Conservation (phyloP, 345 rosid genomes). For the Eucalyptus fibrosa region DNA sequence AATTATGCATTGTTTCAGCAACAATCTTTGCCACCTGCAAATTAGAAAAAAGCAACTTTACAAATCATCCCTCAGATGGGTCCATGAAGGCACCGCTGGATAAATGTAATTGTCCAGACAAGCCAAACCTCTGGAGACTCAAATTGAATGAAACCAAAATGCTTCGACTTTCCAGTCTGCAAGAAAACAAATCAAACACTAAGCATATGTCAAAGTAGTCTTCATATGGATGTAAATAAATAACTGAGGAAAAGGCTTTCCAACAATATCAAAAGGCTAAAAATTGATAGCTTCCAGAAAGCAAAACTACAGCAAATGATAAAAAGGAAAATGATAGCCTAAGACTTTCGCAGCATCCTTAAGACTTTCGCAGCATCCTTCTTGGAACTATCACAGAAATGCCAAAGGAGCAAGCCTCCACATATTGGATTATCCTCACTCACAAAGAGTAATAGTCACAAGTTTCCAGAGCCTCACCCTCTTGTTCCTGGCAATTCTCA, state of each 20-base stretch:
- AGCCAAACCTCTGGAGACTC: constrained; percentile 63
- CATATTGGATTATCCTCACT: not conserved
- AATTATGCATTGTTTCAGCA: constrained; percentile 82
- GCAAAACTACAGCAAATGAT: not conserved
- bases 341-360: not conserved
- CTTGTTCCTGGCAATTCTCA: constrained; percentile 77
- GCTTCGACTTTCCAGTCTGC: constrained; percentile 93
- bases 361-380: not conserved
- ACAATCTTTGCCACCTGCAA: constrained; percentile 86
- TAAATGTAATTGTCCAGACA: not conserved
- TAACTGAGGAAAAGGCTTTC: not conserved
- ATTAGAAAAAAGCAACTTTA: not conserved
- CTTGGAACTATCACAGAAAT: not conserved
- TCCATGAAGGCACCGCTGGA: not conserved
- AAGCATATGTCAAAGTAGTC: not conserved
- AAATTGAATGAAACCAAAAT: constrained; percentile 83
- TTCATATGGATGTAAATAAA: not conserved
- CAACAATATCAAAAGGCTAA: not conserved
- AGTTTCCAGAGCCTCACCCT: constrained; percentile 30
- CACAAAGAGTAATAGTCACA: not conserved
- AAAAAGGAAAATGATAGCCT: not conserved
- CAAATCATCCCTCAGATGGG: not conserved
- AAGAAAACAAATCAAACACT: not conserved
- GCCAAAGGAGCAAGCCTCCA: not conserved
- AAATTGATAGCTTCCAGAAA: not conserved